Evolutionary conservation across 202 grass and related monocot species (phyloP).

Genomic region (Brachypodium distachyon): DNA sequence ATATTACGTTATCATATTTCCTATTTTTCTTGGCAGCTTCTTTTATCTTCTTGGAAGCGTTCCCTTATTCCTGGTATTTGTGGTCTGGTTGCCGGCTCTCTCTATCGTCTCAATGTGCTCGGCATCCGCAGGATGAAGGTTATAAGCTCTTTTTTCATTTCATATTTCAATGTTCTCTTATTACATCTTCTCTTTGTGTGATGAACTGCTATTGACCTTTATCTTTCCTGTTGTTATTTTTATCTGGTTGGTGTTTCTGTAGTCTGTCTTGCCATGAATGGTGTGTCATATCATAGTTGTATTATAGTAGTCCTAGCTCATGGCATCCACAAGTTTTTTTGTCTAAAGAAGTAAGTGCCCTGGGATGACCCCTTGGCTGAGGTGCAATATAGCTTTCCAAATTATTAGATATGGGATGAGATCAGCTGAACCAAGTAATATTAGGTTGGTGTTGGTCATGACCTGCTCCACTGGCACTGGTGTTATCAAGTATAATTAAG

Average conservation of each 20-base stretch:
- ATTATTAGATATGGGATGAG: constrained; percentile 18
- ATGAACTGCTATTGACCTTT: not conserved
- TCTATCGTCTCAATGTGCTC: constrained; percentile 74
- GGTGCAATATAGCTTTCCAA: not conserved
- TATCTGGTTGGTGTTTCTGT: not conserved
- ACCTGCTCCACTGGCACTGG: not conserved
- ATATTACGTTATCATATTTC: not conserved
- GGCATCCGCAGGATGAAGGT: constrained; percentile 75
- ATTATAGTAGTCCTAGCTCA: not conserved
- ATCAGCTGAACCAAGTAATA: constrained; percentile 17
- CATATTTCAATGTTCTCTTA: not conserved
- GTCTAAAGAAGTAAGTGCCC: not conserved
- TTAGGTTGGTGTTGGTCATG: not conserved
- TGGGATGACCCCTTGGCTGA: not conserved
- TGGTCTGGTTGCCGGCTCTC: constrained; percentile 69
- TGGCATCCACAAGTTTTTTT: not conserved
- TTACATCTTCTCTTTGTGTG: not conserved
- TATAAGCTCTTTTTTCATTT: constrained; percentile 7
- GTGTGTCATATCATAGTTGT: not conserved
- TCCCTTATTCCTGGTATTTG: constrained; percentile 90
- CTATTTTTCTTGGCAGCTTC: constrained; percentile 49
- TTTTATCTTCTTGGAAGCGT: constrained; percentile 78
- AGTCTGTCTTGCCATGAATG: not conserved
- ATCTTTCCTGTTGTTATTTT: constrained; percentile 8
- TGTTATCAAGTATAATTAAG: not conserved